phyloP scores from a whole-genome alignment of 1,284 basidiomycete species.

The Chondrostereum purpureum region DNA sequence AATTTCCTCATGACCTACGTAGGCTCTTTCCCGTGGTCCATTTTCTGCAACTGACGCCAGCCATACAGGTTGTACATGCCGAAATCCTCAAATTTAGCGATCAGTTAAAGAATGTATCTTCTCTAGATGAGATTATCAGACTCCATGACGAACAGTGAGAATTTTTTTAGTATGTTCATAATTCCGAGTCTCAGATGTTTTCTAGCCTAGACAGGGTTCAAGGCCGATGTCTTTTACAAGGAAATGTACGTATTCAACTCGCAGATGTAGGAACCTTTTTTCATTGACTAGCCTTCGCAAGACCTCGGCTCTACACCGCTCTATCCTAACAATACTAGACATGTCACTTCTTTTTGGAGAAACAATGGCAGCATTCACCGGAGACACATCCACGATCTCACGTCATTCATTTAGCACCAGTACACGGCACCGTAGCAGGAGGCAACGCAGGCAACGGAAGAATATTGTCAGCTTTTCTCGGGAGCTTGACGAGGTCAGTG shows the following conservation, averaged over 20 bases:
- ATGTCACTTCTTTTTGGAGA: slow-evolving; percentile 65
- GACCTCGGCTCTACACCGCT: slow-evolving; percentile 57
- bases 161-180: slow-evolving; percentile 13
- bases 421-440: slow-evolving; percentile 54
- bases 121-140: slow-evolving; percentile 71
- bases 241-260: slow-evolving; percentile 39
- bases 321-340: slow-evolving; percentile 66
- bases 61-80: slow-evolving; percentile 60
- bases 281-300: slow-evolving; percentile 24
- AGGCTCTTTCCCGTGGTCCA: slow-evolving; percentile 17
- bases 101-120: slow-evolving; percentile 46
- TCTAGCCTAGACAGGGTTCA: slow-evolving; percentile 59
- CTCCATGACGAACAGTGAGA: slow-evolving; percentile 72
- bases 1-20: slow-evolving; percentile 74
- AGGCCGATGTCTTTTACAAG: slow-evolving; percentile 59
- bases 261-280: neutral
- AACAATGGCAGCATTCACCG: slow-evolving; percentile 53
- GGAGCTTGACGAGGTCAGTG: slow-evolving; percentile 33
- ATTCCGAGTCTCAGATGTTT: slow-evolving; percentile 8
- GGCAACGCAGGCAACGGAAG: slow-evolving; percentile 41
- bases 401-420: slow-evolving; percentile 44
- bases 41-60: neutral
- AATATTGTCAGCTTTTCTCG: slow-evolving; percentile 60
- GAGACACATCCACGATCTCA: slow-evolving; percentile 49
- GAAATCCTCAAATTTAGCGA: slow-evolving; percentile 55